These are phyloP conservation scores for Leccinum pallidistipes DNA, from an alignment of 1,284 basidiomycete genomes.

Conservation along the genomic window DNA sequence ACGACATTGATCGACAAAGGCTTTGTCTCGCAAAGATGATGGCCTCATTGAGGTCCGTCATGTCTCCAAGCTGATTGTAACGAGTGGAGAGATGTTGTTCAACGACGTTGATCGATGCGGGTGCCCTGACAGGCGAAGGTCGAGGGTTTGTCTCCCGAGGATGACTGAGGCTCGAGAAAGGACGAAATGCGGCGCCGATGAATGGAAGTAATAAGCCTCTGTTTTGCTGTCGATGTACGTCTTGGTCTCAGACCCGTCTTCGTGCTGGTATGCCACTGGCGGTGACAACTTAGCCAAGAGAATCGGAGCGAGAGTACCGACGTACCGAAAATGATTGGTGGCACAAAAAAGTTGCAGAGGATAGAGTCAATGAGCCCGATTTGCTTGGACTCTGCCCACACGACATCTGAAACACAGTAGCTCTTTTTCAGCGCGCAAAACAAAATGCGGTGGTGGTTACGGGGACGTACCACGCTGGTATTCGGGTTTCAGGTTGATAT, in stretches of 20 bases:
- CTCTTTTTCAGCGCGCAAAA: background rate
- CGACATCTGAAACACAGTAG: conserved; percentile 42
- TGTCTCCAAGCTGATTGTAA: no score
- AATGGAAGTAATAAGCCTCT: conserved; percentile 75
- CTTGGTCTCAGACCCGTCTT: conserved; percentile 62
- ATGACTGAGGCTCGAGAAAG: background rate
- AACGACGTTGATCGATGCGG: no score
- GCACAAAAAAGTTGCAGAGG: conserved; percentile 68
- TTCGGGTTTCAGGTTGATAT: conserved; percentile 69
- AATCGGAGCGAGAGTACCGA: no score
- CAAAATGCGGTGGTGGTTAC: background rate
- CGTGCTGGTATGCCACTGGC: conserved; percentile 35
- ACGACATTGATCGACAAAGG: no score
- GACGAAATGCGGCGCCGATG: conserved; percentile 43
- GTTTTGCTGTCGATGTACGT: conserved; percentile 78
- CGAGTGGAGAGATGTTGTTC: no score
- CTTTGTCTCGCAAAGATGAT: no score
- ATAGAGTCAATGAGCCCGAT: conserved; percentile 70
- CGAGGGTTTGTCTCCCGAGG: no score
- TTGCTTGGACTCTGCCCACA: conserved; percentile 71
- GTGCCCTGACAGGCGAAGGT: no score
- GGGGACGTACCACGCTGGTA: conserved; percentile 63
- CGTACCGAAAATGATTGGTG: conserved; percentile 71
- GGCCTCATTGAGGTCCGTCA: no score
- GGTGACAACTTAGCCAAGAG: background rate